Base-by-base conservation (phyloP, 2,329 filamentous ascomycete species). In the Hypocrella siamensis region DNA sequence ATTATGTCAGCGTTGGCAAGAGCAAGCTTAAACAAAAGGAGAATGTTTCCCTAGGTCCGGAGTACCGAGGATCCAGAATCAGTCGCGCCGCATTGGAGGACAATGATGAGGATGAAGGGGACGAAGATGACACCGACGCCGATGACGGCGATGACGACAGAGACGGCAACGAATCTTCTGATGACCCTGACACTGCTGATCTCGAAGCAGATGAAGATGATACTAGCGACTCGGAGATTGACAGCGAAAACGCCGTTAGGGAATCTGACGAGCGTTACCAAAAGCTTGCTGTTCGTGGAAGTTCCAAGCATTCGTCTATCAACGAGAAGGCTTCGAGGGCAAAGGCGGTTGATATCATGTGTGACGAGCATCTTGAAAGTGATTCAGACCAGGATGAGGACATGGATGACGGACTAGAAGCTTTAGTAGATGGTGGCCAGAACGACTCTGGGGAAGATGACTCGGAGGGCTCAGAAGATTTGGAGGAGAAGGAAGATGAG, bases 1-100 rank as follows among this genome's bases (percentile, higher is more conserved):
- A 96, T 51, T 96, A 96, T 49, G 69, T 80, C 27, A 56, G 67
- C 32, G 82, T 93, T 19, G 79, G 77, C 15, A 90, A 86, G 63
- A 90, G 79, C 58, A 88, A 81, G 51, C 61, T 94, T 42, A 75
- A 84, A 40, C 77, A 82, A 48, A 74, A 74, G 35, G 75, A 83
- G 21, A 65, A 67, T 17, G 56, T 77, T 14, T 58, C 70, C 0
- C 62, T 94, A 2, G 88, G 85, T 1, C 75, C 79, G 11, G 70
- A 83, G 48, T 96, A 96, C 54, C 67, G 75, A 39, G 86, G 88
- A 9, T 67, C 79, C 14, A 70, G 71, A 30, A 70, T 94, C 22
- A 84, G 75, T 41, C 70, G 86, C 35, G 61, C 75, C 28, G 73
- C 70, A 10, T 58, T 84, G 12, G 65, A 75, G 5, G 62, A 69